These are phyloP conservation scores for Microcera coccophila DNA, from an alignment of 2,329 filamentous ascomycete species.

Conservation along the genomic window DNA sequence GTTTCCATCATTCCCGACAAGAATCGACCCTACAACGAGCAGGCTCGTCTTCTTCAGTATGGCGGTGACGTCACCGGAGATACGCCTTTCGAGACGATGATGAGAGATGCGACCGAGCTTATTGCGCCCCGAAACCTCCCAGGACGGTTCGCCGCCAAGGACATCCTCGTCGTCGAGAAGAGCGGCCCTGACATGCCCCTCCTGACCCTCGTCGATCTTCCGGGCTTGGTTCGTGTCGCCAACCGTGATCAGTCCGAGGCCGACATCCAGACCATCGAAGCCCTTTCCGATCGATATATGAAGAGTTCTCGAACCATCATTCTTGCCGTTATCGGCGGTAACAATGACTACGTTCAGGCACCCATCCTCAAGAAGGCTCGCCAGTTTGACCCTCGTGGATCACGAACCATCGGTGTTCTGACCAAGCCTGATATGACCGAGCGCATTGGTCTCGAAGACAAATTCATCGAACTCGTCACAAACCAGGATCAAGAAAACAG, in stretches of 20 bases:
- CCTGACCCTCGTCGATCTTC: constrained; percentile 59
- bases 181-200: constrained; percentile 56
- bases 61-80: constrained; percentile 44
- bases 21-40: constrained; percentile 43
- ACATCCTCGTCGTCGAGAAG: constrained; percentile 57
- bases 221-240: constrained; percentile 53
- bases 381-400: constrained; percentile 47
- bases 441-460: constrained; percentile 50
- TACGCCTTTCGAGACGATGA: constrained; percentile 48
- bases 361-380: constrained; percentile 50
- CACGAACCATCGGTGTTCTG: constrained; percentile 49
- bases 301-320: constrained; percentile 54
- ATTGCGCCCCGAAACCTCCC: constrained; percentile 49
- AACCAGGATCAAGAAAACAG: constrained; percentile 49
- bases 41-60: constrained; percentile 45
- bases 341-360: constrained; percentile 52
- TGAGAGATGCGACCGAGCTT: constrained; percentile 47
- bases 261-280: constrained; percentile 51
- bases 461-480: constrained; percentile 51
- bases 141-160: constrained; percentile 48
- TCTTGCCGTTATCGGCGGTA: constrained; percentile 52
- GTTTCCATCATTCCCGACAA: constrained; percentile 56
- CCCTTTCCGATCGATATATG: constrained; percentile 52
- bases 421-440: constrained; percentile 53
- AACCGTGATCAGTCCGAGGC: constrained; percentile 50